Evolutionary conservation across 139 green algal species (phyloP).

Genomic region (Chlorella sp.): DNA sequence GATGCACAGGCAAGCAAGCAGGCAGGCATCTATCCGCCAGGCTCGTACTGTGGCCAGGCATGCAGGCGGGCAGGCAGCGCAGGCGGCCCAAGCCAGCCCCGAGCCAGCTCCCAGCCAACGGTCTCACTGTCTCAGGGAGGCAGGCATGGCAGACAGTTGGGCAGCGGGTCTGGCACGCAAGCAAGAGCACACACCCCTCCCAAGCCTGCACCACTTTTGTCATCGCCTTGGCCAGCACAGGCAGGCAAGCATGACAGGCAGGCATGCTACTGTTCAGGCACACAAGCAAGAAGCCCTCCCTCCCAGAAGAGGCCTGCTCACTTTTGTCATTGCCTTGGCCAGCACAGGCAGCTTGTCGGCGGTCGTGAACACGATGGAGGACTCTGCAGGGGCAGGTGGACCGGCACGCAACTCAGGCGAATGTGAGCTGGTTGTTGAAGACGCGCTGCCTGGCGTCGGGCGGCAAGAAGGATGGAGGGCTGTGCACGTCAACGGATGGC

Average conservation of each 20-base stretch:
- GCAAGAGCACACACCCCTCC: background rate
- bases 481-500: no score
- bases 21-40: no score
- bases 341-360: slow-evolving; percentile 73
- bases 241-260: background rate
- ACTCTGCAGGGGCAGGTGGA: slow-evolving; percentile 30
- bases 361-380: slow-evolving; percentile 63
- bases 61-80: no score
- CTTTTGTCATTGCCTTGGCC: slow-evolving; percentile 59
- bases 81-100: no score
- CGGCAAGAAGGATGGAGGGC: slow-evolving; percentile 60
- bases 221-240: slow-evolving; percentile 63
- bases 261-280: background rate
- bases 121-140: no score
- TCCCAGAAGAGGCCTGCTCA: background rate
- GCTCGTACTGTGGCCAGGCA: no score
- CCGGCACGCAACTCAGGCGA: no score
- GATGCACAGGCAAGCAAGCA: no score
- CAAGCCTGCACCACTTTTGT: slow-evolving; percentile 8
- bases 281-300: background rate
- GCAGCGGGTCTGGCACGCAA: background rate
- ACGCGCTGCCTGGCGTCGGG: no score
- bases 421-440: no score
- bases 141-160: no score
- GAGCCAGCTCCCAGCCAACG: no score